Conservation (phyloP, 257 asterid species). For the Solanum bukasovii region DNA sequence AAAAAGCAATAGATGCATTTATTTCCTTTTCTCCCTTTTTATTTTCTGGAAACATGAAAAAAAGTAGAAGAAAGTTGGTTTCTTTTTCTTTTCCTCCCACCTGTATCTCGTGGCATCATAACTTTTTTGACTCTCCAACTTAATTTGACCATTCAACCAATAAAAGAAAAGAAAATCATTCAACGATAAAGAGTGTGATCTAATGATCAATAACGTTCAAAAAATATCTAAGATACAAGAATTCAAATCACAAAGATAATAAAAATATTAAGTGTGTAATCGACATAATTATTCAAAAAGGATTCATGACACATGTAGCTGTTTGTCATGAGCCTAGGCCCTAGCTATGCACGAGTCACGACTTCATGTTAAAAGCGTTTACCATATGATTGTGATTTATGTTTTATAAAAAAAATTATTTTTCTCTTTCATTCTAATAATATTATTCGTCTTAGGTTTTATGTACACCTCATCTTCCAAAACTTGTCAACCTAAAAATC, state of each 20-base stretch:
- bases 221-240: neutral
- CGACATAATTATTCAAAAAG: neutral
- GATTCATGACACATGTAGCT: too few species aligned
- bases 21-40: neutral
- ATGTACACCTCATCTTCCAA: neutral
- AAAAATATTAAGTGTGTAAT: neutral
- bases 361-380: accelerated
- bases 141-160: neutral
- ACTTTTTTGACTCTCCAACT: neutral
- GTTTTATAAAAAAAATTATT: accelerated
- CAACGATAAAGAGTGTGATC: neutral
- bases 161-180: too few species aligned
- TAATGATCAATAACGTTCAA: neutral
- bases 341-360: neutral
- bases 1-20: neutral
- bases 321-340: neutral
- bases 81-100: neutral
- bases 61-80: neutral
- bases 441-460: neutral
- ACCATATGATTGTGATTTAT: neutral
- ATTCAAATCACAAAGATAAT: neutral
- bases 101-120: neutral
- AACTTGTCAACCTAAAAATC: neutral
- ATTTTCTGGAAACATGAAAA: neutral
- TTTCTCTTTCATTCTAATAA: neutral